Evolutionary conservation across 306 rosid genomes (phyloP).

Genomic region (Fragaria iinumae): DNA sequence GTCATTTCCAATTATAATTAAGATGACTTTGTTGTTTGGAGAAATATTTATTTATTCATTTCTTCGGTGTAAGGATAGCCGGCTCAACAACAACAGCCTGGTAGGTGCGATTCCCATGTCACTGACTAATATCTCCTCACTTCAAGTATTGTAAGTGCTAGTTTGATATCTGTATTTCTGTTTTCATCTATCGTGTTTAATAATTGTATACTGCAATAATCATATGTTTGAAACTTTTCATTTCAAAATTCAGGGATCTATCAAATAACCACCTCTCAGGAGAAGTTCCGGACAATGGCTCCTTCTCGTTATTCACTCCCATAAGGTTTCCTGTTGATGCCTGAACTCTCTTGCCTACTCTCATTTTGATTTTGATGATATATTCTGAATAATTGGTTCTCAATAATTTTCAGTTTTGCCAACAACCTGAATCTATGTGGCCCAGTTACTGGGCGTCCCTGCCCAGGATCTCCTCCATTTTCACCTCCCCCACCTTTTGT

Average conservation of each 20-base stretch:
- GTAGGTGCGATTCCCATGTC: constrained; percentile 90
- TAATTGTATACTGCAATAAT: constrained; percentile 13
- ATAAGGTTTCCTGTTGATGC: constrained; percentile 58
- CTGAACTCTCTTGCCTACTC: constrained; percentile 17
- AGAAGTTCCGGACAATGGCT: constrained; percentile 92
- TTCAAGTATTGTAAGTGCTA: constrained; percentile 93
- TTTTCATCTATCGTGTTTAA: not conserved
- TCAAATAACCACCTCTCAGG: constrained; percentile 90
- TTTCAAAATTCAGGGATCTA: constrained; percentile 67
- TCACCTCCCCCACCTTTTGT: constrained; percentile 99
- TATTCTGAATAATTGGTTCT: constrained; percentile 24
- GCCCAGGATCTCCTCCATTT: constrained; percentile 99
- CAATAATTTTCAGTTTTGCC: constrained; percentile 72
- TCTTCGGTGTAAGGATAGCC: constrained; percentile 73
- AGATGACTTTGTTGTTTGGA: not conserved
- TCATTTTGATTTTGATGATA: constrained; percentile 12
- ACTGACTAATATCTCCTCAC: constrained; percentile 83
- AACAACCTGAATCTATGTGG: constrained; percentile 91
- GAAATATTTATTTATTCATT: constrained; percentile 7
- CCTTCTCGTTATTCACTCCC: constrained; percentile 96
- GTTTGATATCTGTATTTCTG: constrained; percentile 14
- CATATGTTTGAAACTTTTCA: constrained; percentile 6
- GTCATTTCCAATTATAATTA: not conserved
- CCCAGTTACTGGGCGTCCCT: constrained; percentile 96
- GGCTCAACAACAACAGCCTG: constrained; percentile 98